Evolutionary conservation across 2,329 filamentous ascomycete genomes (phyloP).

Genomic region (Fusarium illudens): DNA sequence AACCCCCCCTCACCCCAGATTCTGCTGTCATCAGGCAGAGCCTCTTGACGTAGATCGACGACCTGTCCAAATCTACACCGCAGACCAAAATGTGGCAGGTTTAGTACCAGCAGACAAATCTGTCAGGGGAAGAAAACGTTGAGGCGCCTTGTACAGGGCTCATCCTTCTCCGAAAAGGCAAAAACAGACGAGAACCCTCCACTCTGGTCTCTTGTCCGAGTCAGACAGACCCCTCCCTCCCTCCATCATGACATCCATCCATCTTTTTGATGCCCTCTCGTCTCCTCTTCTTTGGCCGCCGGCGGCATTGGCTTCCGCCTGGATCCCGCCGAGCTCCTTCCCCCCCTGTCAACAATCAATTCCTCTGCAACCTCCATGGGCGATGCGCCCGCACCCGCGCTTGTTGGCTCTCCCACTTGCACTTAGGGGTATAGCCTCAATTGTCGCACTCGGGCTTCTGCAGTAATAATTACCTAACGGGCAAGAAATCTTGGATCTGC

Average conservation of each 20-base stretch:
- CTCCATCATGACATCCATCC: conserved; percentile 22
- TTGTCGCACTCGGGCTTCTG: conserved; percentile 21
- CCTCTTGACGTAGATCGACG: conserved; percentile 19
- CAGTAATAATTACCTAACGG: conserved; percentile 44
- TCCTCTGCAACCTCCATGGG: neutral
- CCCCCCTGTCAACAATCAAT: conserved; percentile 7
- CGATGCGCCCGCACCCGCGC: conserved; percentile 31
- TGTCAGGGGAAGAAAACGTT: neutral
- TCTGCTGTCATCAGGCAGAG: conserved; percentile 34
- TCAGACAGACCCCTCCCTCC: conserved; percentile 20
- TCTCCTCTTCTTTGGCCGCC: conserved; percentile 12
- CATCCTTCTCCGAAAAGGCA: too few species aligned
- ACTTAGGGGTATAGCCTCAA: conserved; percentile 64
- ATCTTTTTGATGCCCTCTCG: neutral
- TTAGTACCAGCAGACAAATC: neutral
- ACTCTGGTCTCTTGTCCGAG: neutral
- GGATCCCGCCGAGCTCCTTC: conserved; percentile 6
- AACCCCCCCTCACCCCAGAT: conserved; percentile 27
- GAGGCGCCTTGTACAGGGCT: neutral
- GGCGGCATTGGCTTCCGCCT: conserved; percentile 27
- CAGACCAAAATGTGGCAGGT: conserved; percentile 18
- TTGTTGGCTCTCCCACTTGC: conserved; percentile 58
- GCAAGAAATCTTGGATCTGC: neutral
- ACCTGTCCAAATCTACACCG: conserved; percentile 17
- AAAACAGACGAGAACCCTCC: neutral